Percentiles rank a stretch among this genome's conserved stretches.
Evolutionary conservation across 2,329 filamentous ascomycete genomes (phyloP).

Genomic region (Aspergillus bombycis): DNA sequence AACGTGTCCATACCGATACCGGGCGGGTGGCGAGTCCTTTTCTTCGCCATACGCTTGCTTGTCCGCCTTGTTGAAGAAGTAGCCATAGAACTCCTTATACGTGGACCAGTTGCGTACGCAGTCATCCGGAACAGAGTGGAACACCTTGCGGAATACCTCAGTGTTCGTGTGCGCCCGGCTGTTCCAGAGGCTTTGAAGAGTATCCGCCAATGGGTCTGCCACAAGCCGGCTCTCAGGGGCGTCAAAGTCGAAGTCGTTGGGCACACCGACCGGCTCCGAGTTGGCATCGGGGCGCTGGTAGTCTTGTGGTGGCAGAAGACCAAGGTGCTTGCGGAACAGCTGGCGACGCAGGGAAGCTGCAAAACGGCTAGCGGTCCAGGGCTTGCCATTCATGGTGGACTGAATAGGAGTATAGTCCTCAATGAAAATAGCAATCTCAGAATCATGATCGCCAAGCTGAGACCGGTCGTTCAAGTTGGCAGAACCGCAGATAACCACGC

Average conservation of each 20-base stretch:
- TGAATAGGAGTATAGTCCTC: conserved; percentile 74
- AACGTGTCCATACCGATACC: conserved; percentile 84
- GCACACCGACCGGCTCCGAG: conserved; percentile 59
- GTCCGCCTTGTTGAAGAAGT: conserved; percentile 56
- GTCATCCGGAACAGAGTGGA: conserved; percentile 65
- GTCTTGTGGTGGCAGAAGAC: conserved; percentile 74
- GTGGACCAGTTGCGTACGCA: conserved; percentile 61
- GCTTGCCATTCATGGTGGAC: conserved; percentile 76
- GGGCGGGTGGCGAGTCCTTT: conserved; percentile 46
- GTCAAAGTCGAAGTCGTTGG: conserved; percentile 60
- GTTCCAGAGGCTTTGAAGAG: conserved; percentile 61
- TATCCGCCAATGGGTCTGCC: conserved; percentile 60
- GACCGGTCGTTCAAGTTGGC: conserved; percentile 92
- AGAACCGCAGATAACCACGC: conserved; percentile 79
- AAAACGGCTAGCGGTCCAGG: conserved; percentile 78
- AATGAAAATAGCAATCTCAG: conserved; percentile 86
- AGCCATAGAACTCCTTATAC: conserved; percentile 66
- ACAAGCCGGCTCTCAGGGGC: conserved; percentile 54
- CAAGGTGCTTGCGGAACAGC: conserved; percentile 89
- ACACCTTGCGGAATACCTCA: conserved; percentile 62
- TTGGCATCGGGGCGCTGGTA: conserved; percentile 63
- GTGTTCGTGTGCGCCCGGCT: conserved; percentile 62
- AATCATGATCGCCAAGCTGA: conserved; percentile 86
- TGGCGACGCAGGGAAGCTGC: conserved; percentile 79
- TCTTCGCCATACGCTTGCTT: conserved; percentile 50